Evolutionary conservation across 805 yeast species (phyloP), one percentile per base, ranked within the genome.

Genomic region (Lipomyces yamanashiensis): DNA sequence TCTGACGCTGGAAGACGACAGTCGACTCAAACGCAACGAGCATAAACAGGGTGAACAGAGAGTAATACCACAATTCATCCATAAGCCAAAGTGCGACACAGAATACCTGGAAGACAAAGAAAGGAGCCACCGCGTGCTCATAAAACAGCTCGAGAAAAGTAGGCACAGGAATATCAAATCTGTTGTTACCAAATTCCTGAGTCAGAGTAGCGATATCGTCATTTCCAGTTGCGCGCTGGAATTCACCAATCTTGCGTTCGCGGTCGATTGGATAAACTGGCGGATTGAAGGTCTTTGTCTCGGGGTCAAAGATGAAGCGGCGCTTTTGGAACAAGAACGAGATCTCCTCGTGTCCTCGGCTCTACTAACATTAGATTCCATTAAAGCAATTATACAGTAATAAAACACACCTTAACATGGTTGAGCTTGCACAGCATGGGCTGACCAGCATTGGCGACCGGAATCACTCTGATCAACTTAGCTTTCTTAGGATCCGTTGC

Each of bases 101-200:
- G 76, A 95, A 95, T 62, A 95, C 82, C 80, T 95, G 99, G 81
- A 95, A 95, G 33, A 95, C 97, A 72, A 95, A 95, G 76, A 95
- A 90, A 12, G 99, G 99, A 13, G 99, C 98, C 45, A 95, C 92
- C 10, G 98, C 98, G 75, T 95, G 99, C 77, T 95, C 98, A 74
- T 90, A 88, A 81, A 95, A 95, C 72, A 95, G 81, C 76, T 93
- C 98, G 61, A 83, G 67, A 71, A 95, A 93, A 0, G 97, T 85
- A 56, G 99, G 99, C 60, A 95, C 84, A 37, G 99, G 99, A 69
- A 95, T 93, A 74, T 95, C 99, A 74, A 95, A 95, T 69, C 83
- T 83, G 79, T 95, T 95, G 69, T 81, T 81, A 58, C 99, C 99
- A 74, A 87, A 95, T 63, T 84, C 78, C 72, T 92, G 84, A 50